Evolutionary conservation across 2,329 filamentous ascomycete species (phyloP).

Genomic region (Cercospora nicotianae): DNA sequence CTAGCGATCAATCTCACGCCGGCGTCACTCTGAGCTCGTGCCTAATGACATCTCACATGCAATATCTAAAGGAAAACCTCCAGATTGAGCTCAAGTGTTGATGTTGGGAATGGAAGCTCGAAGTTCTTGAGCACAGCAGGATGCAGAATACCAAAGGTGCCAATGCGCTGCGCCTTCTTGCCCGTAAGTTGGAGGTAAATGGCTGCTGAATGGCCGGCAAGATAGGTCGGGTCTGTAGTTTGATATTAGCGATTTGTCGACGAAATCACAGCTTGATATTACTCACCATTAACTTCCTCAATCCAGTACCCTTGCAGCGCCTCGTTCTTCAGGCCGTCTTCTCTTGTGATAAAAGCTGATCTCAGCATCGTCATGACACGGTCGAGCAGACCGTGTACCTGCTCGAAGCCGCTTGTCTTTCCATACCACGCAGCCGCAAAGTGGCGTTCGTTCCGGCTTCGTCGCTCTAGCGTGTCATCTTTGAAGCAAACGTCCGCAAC

Average conservation of each 20-base stretch:
- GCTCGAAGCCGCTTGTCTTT: conserved; percentile 90
- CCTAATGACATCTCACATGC: background rate
- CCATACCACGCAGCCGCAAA: conserved; percentile 96
- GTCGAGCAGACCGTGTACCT: conserved; percentile 91
- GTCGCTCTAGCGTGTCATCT: conserved; percentile 75
- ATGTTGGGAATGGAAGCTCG: conserved; percentile 89
- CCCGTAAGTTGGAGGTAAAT: conserved; percentile 75
- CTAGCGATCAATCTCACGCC: background rate
- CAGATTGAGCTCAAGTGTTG: conserved; percentile 89
- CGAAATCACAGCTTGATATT: background rate
- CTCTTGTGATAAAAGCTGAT: conserved; percentile 73
- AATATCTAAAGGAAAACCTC: conserved; percentile 77
- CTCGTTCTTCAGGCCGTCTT: conserved; percentile 63
- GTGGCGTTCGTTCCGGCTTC: conserved; percentile 87
- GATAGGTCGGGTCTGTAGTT: conserved; percentile 76
- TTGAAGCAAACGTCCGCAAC: conserved; percentile 90
- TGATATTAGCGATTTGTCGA: conserved; percentile 15
- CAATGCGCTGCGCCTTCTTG: conserved; percentile 70
- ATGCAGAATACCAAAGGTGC: conserved; percentile 91
- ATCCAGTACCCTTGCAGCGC: conserved; percentile 75
- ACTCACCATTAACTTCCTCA: conserved; percentile 76
- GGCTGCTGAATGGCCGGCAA: conserved; percentile 82
- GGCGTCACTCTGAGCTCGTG: background rate
- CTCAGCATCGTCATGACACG: conserved; percentile 90
- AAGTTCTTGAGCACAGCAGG: conserved; percentile 91